Evolutionary conservation across 768 basidiomycete genomes (phyloP), one percentile per base, ranked within the genome.

Genomic region (Pluteus cervinus): DNA sequence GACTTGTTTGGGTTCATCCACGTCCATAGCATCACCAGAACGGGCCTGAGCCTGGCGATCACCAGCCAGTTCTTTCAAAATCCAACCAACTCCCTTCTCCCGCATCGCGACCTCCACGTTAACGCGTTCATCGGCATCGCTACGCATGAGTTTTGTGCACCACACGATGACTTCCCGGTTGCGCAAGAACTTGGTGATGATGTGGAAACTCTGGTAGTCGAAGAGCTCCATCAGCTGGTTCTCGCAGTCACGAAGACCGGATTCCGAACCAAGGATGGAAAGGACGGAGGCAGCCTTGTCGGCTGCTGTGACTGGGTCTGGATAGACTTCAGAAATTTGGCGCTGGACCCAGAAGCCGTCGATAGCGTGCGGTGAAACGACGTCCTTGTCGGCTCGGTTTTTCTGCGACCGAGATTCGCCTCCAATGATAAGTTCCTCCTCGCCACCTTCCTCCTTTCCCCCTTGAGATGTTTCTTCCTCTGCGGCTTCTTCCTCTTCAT

Each of bases 311-410:
- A 91, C 84, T 2, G 96, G 88, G 55, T 99, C 96, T 4, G 93
- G 75, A 53, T 96, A 97, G 10, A 91, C 72, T 53, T 89, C 81
- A 0, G 87, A 78, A 35, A 98, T 81, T 42, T 94, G 86, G 1
- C 93, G 83, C 54, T 99, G 96, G 0, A 99, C 89, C 93, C 93
- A 99, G 78, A 98, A 98, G 18, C 79, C 94, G 57, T 99, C 94
- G 51, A 99, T 81, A 35, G 81, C 73, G 44, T 96, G 90, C 0
- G 92, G 91, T 0, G 90, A 82, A 26, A 98, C 82, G 37, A 79
- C 65, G 49, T 89, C 87, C 49, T 81, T 80, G 60, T 87, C 81
- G 30, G 65, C 68, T 50, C 79, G 79, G 38, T 68, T 55, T 44
- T 71, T 70, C 36, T 70, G 71, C 15, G 65, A 59, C 22, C 62